Base-by-base conservation (phyloP, 495 filamentous ascomycete species). In the Xylaria grammica region DNA sequence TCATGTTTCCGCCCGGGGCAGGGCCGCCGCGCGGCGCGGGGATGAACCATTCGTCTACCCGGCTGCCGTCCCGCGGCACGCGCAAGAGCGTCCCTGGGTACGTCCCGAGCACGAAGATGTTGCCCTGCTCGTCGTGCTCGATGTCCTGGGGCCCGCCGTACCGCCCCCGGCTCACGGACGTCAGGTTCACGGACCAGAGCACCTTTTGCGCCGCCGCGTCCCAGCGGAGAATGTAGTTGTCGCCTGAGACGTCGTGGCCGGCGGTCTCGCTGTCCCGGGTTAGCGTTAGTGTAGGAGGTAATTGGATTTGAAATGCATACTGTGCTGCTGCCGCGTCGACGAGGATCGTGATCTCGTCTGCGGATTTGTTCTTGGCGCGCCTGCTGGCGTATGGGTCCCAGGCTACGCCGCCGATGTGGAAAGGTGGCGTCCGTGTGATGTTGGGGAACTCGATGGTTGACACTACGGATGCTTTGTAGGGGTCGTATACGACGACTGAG, bases 141-240 rank as follows among this genome's bases (percentile, higher is more conserved):
- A 77, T 67, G 57, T 78, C 76, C 60, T 73, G 73, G 4, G 71
- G 71, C 7, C 72, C 75, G 29, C 75, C 73, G 60, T 74, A 77
- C 17, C 60, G 46, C 0, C 67, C 67, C 8, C 58, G 57, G 13
- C 53, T 70, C 8, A 72, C 24, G 19, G 53, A 55, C 3, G 73
- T 77, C 29, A 77, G 27, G 65, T 74, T 74, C 26, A 67, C 29
- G n/a, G 60, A 61, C 75, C 74, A 77, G 19, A 77, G 56, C 0
- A 66, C 24, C 22, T 59, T 45, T 9, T 63, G 22, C n/a, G 49
- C 57, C 11, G 48, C 46, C 0, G 62, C 52, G 29, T 71, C 63
- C 27, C 67, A 71, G 26, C 72, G 70, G 40, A 73, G 38, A 42
- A 75, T 29, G n/a, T 60, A 70, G 65, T 72, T 68, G 48, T 75